Percentiles rank a stretch among this genome's conserved stretches.
phyloP scores from a whole-genome alignment of 2,329 filamentous ascomycete species.

The Samsoniella hepiali region DNA sequence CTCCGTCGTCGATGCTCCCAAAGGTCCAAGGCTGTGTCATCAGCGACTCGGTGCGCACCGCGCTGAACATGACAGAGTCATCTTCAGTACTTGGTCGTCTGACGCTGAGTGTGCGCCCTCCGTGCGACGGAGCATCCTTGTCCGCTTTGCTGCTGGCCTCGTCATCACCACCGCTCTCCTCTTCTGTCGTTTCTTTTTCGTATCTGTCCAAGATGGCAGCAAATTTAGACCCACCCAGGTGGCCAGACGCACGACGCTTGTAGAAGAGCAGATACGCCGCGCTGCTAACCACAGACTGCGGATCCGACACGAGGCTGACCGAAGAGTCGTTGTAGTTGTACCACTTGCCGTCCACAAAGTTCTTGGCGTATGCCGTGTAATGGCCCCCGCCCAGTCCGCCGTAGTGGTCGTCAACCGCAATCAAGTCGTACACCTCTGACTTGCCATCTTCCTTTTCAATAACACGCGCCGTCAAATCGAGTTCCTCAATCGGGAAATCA shows the following conservation, averaged over 20 bases:
- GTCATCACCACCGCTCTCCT: slow-evolving; percentile 45
- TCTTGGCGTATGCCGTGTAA: slow-evolving; percentile 92
- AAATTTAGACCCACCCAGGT: slow-evolving; percentile 77
- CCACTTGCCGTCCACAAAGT: slow-evolving; percentile 86
- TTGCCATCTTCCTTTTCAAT: slow-evolving; percentile 78
- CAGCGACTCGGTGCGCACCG: slow-evolving; percentile 36
- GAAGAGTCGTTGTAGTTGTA: slow-evolving; percentile 93
- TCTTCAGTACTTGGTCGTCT: slow-evolving; percentile 48
- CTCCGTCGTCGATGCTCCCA: slow-evolving; percentile 32
- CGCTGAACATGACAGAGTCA: slow-evolving; percentile 29
- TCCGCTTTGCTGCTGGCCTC: slow-evolving; percentile 33
- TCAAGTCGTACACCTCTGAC: slow-evolving; percentile 82
- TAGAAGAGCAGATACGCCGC: slow-evolving; percentile 96
- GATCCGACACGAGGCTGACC: slow-evolving; percentile 60
- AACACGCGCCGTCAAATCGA: slow-evolving; percentile 79
- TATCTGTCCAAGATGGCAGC: slow-evolving; percentile 66
- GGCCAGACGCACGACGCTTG: slow-evolving; percentile 71
- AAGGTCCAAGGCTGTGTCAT: slow-evolving; percentile 48
- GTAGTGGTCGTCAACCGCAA: slow-evolving; percentile 94
- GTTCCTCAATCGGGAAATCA: slow-evolving; percentile 83
- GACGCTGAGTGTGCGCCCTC: slow-evolving; percentile 23
- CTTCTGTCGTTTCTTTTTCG: slow-evolving; percentile 45
- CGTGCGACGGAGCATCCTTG: slow-evolving; percentile 35
- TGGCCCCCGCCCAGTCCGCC: slow-evolving; percentile 91
- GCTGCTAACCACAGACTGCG: slow-evolving; percentile 62